Conservation (phyloP, 108 stramenopile genomes). For the Fragilariopsis cylindrus region DNA sequence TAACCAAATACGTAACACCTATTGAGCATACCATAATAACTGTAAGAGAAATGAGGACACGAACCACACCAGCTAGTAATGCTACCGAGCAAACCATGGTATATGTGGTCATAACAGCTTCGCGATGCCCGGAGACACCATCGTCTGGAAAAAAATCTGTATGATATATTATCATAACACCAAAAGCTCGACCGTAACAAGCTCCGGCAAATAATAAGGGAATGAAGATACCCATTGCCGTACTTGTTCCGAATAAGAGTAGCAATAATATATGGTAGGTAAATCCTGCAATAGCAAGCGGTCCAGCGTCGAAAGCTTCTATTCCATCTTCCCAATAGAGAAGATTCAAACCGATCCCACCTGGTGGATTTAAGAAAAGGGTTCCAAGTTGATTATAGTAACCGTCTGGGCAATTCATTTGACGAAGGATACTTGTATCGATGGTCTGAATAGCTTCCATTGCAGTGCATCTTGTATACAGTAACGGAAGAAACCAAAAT, state of each 20-base stretch:
- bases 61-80: background rate
- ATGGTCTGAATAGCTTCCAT: too few species aligned
- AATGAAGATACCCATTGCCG: background rate
- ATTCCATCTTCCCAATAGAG: background rate
- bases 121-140: background rate
- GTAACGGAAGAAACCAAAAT: too few species aligned
- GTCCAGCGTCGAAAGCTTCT: background rate
- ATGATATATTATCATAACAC: background rate
- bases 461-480: too few species aligned
- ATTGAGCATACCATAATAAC: background rate
- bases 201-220: background rate
- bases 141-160: background rate
- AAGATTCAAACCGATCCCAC: background rate
- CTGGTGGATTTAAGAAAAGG: too few species aligned
- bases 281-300: background rate
- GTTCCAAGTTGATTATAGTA: too few species aligned
- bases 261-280: background rate
- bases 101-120: background rate
- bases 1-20: background rate
- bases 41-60: background rate
- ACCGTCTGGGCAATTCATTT: too few species aligned
- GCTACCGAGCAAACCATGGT: constrained; percentile 3
- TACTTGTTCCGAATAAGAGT: background rate
- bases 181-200: background rate
- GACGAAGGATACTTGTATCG: too few species aligned